Evolutionary conservation across 1,284 basidiomycete species (phyloP).

Genomic region (Thecaphora thlaspeos): DNA sequence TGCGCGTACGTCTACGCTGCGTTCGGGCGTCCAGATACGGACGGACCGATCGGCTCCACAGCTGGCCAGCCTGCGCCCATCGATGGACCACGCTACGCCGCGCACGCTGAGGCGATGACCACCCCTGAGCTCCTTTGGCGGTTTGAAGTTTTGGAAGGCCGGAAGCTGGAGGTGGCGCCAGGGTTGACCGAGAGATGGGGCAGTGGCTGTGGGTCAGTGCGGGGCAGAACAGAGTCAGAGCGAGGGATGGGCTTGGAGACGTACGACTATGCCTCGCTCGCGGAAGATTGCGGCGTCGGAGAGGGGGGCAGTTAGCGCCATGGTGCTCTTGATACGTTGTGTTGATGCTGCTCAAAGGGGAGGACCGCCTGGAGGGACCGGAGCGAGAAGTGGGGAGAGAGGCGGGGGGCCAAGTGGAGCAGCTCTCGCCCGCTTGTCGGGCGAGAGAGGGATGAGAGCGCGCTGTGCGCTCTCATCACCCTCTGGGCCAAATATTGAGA

Average conservation of each 20-base stretch:
- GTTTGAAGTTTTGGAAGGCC: constrained; percentile 1
- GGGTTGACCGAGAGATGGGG: background rate
- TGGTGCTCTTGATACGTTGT: too few species aligned
- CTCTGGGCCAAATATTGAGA: too few species aligned
- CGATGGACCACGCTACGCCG: constrained; percentile 44
- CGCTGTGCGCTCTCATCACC: too few species aligned
- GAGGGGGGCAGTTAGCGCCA: background rate
- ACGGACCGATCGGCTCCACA: constrained; percentile 34
- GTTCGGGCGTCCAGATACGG: constrained; percentile 49
- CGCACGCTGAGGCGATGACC: constrained; percentile 36
- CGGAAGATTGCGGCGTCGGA: background rate
- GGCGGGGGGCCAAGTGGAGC: background rate
- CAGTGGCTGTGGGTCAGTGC: constrained; percentile 2
- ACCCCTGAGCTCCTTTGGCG: constrained; percentile 28
- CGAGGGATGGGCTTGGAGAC: background rate
- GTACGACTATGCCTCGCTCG: background rate
- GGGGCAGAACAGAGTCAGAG: background rate
- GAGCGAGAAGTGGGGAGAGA: background rate
- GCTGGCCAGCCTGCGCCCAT: constrained; percentile 45
- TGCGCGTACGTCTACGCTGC: constrained; percentile 39
- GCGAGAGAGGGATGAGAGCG: too few species aligned
- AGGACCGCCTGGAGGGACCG: too few species aligned
- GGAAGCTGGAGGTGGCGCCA: background rate
- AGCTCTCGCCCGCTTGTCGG: too few species aligned
- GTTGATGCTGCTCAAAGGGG: background rate